Percentiles rank a stretch among this genome's conserved stretches.
Conservation (phyloP, 441 rosid species). For the Gossypium laxum region DNA sequence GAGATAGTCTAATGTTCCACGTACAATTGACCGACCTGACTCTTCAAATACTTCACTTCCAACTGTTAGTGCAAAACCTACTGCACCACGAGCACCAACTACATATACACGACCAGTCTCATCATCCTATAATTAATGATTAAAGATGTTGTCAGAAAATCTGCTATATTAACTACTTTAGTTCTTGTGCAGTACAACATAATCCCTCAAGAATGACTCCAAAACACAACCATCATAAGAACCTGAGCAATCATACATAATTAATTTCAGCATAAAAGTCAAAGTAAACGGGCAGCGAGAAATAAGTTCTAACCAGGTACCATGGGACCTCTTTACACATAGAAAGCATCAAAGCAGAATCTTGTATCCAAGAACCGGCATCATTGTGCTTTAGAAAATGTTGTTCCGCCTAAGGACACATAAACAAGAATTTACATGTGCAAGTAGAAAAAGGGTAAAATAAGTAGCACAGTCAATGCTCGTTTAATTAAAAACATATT, state of each 20-base stretch:
- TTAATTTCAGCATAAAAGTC: background rate
- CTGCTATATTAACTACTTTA: slow-evolving; percentile 5
- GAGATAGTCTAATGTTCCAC: slow-evolving; percentile 81
- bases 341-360: slow-evolving; percentile 76
- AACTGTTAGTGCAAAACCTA: slow-evolving; percentile 74
- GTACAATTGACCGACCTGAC: slow-evolving; percentile 80
- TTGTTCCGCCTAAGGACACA: slow-evolving; percentile 60
- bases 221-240: slow-evolving; percentile 5
- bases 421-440: slow-evolving; percentile 13
- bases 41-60: slow-evolving; percentile 93
- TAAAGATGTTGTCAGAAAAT: slow-evolving; percentile 3
- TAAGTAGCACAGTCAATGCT: background rate
- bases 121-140: slow-evolving; percentile 46
- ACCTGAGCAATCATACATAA: background rate
- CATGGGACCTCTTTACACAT: slow-evolving; percentile 96
- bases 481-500: slow-evolving; percentile 14
- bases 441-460: background rate
- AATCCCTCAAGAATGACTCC: background rate
- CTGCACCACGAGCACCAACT: slow-evolving; percentile 76
- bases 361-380: slow-evolving; percentile 95
- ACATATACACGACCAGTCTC: slow-evolving; percentile 64
- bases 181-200: background rate
- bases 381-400: slow-evolving; percentile 89
- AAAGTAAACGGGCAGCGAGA: background rate
- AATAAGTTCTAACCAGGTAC: slow-evolving; percentile 54